Base-by-base conservation (phyloP, 2,329 filamentous ascomycete genomes). In the Nigrograna mackinnonii region DNA sequence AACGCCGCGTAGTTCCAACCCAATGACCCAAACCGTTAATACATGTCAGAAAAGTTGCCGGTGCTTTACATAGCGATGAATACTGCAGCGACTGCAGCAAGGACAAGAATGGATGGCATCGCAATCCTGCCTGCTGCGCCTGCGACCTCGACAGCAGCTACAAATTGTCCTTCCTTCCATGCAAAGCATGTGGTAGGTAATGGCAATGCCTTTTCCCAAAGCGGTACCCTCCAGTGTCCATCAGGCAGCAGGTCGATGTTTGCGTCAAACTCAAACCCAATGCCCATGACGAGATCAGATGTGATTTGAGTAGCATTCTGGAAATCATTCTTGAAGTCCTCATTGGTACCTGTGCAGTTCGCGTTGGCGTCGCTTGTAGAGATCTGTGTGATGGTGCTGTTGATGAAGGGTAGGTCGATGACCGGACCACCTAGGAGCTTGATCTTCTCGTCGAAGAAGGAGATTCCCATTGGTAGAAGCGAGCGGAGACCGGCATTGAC, bases 221-320 rank as follows among this genome's bases (percentile, higher is more conserved):
- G n/a, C n/a, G 9, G 24, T 28, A 28, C n/a, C 9, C 24, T 9
- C n/a, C 9, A 28, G 9, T 28, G 24, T 28, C n/a, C 24, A 9
- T 28, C n/a, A n/a, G n/a, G n/a, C n/a, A 9, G 9, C 24, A 9
- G 24, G 9, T 28, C 24, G 12, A 30, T 17, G 7, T 11, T 28
- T 5, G 43, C 43, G 16, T 45, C 28, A 14, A 45, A 37, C 28
- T 40, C 43, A 30, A 45, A 41, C 11, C 43, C 43, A 2, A 39
- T 31, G 22, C 26, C 39, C 30, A 46, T 37, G n/a, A 26, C 39
- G n/a, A 46, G 20, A 12, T 30, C 21, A 6, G 19, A 9, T 21
- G 16, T 16, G 16, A 46, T 39, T 14, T 46, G 43, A 6, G 43
- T 46, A 3, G 42, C 35, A 17, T 46, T 46, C 28, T 41, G 30